Base-by-base conservation (phyloP, 1,139 yeast genomes). In the Geotrichum bryndzae region DNA sequence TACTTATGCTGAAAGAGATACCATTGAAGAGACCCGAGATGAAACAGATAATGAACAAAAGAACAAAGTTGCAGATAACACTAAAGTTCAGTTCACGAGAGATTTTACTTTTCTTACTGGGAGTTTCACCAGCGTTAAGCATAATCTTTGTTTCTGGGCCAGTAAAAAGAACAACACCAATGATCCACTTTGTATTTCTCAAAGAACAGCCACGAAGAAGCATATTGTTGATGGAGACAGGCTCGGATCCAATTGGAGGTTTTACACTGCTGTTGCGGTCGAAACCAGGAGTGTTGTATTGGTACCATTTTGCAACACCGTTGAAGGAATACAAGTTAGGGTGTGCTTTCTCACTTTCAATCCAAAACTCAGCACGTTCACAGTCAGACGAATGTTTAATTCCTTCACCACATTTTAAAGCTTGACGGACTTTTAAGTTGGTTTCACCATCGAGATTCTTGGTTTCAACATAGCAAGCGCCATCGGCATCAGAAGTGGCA, bases 391-490 rank as follows among this genome's bases (percentile, higher is more conserved):
- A 80, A 68, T 84, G 91, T 67, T 80, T 82, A 62, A 90, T 77
- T 15, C 77, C 73, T 51, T 84, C 82, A 35, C 96, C 91, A 68
- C 90, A 84, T 63, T 84, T 83, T 61, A 94, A 76, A 15, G 96
- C 86, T 66, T 84, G 86, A 65, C 90, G 87, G 57, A 85, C 84
- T 74, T 94, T 94, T 72, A 94, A 80, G 73, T 94, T 94, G 5
- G 97, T 90, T 76, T 94, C 99, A 73, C 99, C 99, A 75, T 94
- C 98, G 69, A 94, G 81, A 73, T 94, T 94, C 71, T 91, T 92
- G 0, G 99, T 94, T 74, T 94, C 98, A 51, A 92, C 86, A 70
- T 87, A 92, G 76, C 98, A 92, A 55, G 87, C 91, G 51, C 96
- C 96, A 72, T 94, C 98, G 0, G 82, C 74, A 72, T 92, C 97